These are phyloP conservation scores for Xerocomellus amylosporus DNA, from an alignment of 768 basidiomycete genomes.

Conservation along the genomic window DNA sequence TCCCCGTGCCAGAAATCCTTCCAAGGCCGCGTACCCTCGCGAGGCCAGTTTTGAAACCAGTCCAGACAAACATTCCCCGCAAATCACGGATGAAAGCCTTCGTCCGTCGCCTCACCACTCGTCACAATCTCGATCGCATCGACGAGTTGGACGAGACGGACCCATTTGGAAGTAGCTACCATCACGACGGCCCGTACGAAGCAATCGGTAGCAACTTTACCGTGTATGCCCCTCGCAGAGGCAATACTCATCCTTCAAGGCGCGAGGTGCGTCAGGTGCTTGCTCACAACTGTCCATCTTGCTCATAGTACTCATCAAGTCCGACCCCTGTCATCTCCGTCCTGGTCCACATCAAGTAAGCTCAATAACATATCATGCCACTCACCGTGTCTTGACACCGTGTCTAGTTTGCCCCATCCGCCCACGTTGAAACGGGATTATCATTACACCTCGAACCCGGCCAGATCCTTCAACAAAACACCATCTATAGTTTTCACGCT, in stretches of 20 bases:
- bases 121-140: constrained; percentile 56
- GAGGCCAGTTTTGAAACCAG: not conserved
- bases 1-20: not conserved
- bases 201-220: constrained; percentile 39
- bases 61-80: constrained; percentile 1
- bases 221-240: not conserved
- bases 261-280: constrained; percentile 22
- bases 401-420: constrained; percentile 11
- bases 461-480: constrained; percentile 48
- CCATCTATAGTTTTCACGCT: constrained; percentile 11
- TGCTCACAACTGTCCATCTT: not conserved
- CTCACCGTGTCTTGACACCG: constrained; percentile 9
- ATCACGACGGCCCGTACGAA: constrained; percentile 78
- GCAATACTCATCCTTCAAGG: constrained; percentile 1
- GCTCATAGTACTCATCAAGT: constrained; percentile 17
- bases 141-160: constrained; percentile 78
- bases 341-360: constrained; percentile 20
- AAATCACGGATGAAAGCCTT: constrained; percentile 27
- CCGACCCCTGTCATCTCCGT: constrained; percentile 4
- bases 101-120: constrained; percentile 26
- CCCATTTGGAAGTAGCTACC: constrained; percentile 59
- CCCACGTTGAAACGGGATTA: constrained; percentile 29
- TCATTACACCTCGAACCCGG: constrained; percentile 54
- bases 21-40: not conserved
- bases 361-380: not conserved